Evolutionary conservation across 345 rosid species (phyloP), one percentile per base, ranked within the genome.

Genomic region (Euphorbia tirucalli): DNA sequence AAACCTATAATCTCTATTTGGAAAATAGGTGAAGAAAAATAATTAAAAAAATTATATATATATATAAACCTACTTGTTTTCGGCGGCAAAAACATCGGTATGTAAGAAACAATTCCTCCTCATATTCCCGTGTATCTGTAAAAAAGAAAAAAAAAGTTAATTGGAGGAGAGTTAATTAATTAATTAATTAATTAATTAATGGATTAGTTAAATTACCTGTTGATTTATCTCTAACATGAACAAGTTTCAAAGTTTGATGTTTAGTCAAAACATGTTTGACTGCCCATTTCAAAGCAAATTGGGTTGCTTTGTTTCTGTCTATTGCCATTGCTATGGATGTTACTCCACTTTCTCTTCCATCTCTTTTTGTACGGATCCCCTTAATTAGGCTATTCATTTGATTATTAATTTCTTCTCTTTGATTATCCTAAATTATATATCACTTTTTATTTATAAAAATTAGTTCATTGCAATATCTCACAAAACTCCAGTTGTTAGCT

Each of bases 11-110:
- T 35, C 39, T 7, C 39, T 35, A 35, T 35, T 35, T 35, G 39
- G 39, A 35, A n/a, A 35, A 35, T 35, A 35, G 39, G 7, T 35
- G 39, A 35, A 35, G n/a, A 35, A 35, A 10, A 13, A n/a, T 35
- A 43, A 44, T n/a, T n/a, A n/a, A n/a, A n/a, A n/a, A n/a, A n/a
- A n/a, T n/a, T n/a, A n/a, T n/a, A n/a, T n/a, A n/a, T n/a, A n/a
- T n/a, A n/a, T 3, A 8, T 63, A 57, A 79, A 77, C 82, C n/a
- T 41, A 91, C 93, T 48, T 72, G 83, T 83, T 80, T 84, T 7
- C 89, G 83, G 66, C 78, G 65, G 50, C 92, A 91, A 48, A 73
- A 88, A 74, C 90, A 85, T 8, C 92, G 82, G 69, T 87, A 76
- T 2, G 88, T 77, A 72, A 87, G 85, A 74, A 89, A 84, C 48